Conservation (phyloP, 768 basidiomycete genomes). For the Imleria badia region DNA sequence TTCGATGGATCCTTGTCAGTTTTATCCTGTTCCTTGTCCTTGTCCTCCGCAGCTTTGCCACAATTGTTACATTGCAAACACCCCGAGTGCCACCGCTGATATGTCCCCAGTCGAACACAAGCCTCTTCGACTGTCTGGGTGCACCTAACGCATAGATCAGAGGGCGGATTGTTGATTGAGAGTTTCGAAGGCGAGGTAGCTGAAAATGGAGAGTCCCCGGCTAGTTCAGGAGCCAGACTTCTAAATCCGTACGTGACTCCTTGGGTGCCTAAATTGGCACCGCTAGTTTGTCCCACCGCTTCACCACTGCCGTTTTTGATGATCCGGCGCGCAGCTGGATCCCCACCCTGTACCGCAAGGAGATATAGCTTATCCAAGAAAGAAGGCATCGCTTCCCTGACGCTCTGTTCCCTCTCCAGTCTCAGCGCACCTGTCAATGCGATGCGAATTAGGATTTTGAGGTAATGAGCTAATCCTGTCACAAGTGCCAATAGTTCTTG, state of each 20-base stretch:
- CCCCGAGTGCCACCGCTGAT: slow-evolving; percentile 94
- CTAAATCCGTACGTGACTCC: slow-evolving; percentile 91
- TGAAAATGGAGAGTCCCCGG: slow-evolving; percentile 79
- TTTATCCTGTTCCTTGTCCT: slow-evolving; percentile 41
- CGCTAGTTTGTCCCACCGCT: slow-evolving; percentile 34
- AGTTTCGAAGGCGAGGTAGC: slow-evolving; percentile 43
- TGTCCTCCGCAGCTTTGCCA: slow-evolving; percentile 64
- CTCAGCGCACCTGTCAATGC: slow-evolving; percentile 94
- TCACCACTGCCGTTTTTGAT: slow-evolving; percentile 77
- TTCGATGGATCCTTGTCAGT: slow-evolving; percentile 50
- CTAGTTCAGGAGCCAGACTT: slow-evolving; percentile 86
- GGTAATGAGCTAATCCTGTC: slow-evolving; percentile 98
- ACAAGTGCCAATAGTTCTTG: slow-evolving; percentile 96
- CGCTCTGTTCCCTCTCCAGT: slow-evolving; percentile 86
- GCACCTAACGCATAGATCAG: slow-evolving; percentile 91
- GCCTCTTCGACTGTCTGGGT: slow-evolving; percentile 94
- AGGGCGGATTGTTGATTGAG: slow-evolving; percentile 69
- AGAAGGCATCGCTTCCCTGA: slow-evolving; percentile 78
- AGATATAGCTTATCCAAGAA: slow-evolving; percentile 94
- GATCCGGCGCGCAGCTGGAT: slow-evolving; percentile 72
- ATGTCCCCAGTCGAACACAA: slow-evolving; percentile 92
- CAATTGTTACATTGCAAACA: slow-evolving; percentile 87
- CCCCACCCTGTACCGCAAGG: slow-evolving; percentile 82
- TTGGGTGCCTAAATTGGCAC: slow-evolving; percentile 73
- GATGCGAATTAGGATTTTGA: slow-evolving; percentile 98